Base-by-base conservation (phyloP, 306 rosid species). In the Alnus rubra region DNA sequence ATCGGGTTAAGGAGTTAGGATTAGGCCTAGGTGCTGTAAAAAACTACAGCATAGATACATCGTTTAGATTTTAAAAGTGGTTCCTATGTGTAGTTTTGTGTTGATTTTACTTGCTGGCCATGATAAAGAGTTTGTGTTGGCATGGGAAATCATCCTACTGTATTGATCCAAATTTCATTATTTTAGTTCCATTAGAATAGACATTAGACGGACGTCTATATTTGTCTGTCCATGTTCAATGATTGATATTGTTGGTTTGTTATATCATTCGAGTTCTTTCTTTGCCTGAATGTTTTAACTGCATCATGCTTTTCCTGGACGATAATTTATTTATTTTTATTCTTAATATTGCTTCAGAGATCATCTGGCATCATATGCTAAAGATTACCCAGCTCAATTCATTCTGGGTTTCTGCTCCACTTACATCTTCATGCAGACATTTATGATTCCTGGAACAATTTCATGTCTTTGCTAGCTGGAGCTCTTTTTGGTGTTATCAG, bases 371-470 rank as follows among this genome's bases (percentile, higher is more conserved):
- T 80, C 81, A 1, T 95, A 91, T 82, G 97, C 98, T 2, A 78
- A 73, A 8, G 86, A 87, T 62, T 79, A 88, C 50, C 94, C 96
- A 3, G 90, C 91, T 7, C 96, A 84, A 75, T 95, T 95, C 82
- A 91, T 93, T 76, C 87, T 93, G 58, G 97, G 98, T 33, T 95
- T 92, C 88, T 95, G 98, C 85, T 92, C 98, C 65, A 95, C 90
- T 4, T 95, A 92, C 87, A 95, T 95, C 80, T 95, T 95, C 85
- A 95, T 95, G 98, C 98, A 95, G 87, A 95, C 98, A 7, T 95
- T 95, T 79, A 95, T 95, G 98, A 95, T 95, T 86, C 98, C 98
- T 0, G 98, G 98, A 68, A 95, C 98, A 47, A 90, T 95, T 76
- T 95, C 86, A 88, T 95, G 98, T 95, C 98, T 60, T 86, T 95